Evolutionary conservation across 1,284 basidiomycete species (phyloP), one percentile per base, ranked within the genome.

Genomic region (Trichosporon faecale): DNA sequence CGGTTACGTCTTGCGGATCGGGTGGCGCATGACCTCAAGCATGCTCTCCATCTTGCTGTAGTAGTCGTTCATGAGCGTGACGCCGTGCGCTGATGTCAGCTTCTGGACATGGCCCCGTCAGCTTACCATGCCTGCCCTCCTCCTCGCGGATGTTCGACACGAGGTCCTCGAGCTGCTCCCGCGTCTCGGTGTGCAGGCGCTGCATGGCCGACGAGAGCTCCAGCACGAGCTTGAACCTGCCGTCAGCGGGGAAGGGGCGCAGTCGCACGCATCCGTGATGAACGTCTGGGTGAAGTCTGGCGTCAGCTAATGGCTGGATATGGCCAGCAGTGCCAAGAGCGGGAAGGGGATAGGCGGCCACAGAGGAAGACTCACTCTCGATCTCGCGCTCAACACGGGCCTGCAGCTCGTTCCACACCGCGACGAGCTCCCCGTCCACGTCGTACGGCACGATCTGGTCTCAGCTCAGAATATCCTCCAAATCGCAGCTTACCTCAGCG

Each of bases 361-460:
- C 5, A 8, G 40, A 44, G 40, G 40, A n/a, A 12, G 27, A 61
- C 57, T n/a, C 18, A 61, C 57, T 31, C 57, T 61, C 57, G 5
- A 61, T 18, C 64, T 49, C 37, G 14, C n/a, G 14, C 64, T 65
- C 44, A 9, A 65, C 44, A 2, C 64, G 27, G 5, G 37, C 44
- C 64, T 65, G 64, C 18, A 65, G 25, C 25, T 65, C 44, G 37
- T 65, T 65, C 64, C 64, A 65, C 35, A 18, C 27, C n/a, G 64
- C 27, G 12, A 44, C 64, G 18, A 65, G 23, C 44, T 65, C 37
- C 64, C 44, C 27, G 18, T 49, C 64, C 9, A 40, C 64, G 23
- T 61, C 57, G 18, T 33, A 61, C 18, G 57, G 57, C 27, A 61
- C 29, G 18, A 61, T 61, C 57, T 61, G 57, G 21, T 1, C 16